Base-by-base conservation (phyloP, 148 eudicot genomes). In the Spergularia marina region DNA sequence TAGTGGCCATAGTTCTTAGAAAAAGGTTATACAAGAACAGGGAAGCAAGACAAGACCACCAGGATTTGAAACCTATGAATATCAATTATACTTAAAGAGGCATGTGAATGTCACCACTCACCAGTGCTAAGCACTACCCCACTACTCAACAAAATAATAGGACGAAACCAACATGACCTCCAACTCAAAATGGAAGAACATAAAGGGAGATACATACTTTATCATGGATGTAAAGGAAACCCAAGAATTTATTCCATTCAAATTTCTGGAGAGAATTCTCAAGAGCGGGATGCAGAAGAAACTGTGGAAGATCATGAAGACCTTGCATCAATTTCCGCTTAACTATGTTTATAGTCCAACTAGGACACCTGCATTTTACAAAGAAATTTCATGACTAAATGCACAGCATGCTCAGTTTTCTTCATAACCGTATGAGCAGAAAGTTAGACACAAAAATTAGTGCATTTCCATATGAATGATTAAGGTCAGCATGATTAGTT, bases 241-340 rank as follows among this genome's bases (percentile, higher is more conserved):
- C 61, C 77, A 85, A 44, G 65, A 87, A 85, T 47, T 12, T 71
- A 6, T 52, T 68, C 90, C 90, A 87, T 73, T 87, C 90, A 1
- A 0, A 4, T 44, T 44, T 49, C 79, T 87, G 81, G 18, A 15
- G 21, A 66, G 75, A 1, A 54, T 62, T 11, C 41, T 74, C 78
- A 61, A 56, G 62, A 58, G 77, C 80, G 52, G 90, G 86, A 55
- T 68, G 59, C 16, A 87, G 51, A 11, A 36, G 30, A 68, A 79
- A 78, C 39, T 74, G 78, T 53, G 82, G 84, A 55, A 84, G 67
- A 60, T 59, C 70, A 30, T 66, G 17, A 77, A 77, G 79, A 36
- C 60, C 54, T 54, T 68, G 68, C 6, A 55, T 36, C 62, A 60
- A 30, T 39, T 20, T 70, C 70, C 18, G 49, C 73, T 73, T 75